These are phyloP conservation scores for Coniochaeta pulveracea DNA, from an alignment of 2,329 filamentous ascomycete genomes.

Conservation along the genomic window DNA sequence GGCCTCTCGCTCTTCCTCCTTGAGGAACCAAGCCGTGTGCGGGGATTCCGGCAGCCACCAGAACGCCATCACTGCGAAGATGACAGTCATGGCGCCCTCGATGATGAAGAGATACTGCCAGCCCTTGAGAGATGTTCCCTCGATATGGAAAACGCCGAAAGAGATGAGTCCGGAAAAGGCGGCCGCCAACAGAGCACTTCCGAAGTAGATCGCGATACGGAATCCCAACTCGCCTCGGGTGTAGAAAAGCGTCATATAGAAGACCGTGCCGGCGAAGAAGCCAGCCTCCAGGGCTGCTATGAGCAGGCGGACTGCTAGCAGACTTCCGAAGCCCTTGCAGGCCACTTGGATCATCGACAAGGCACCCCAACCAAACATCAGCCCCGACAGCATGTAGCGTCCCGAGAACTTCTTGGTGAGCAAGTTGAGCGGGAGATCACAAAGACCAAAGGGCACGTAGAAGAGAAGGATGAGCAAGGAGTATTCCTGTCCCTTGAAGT, in stretches of 20 bases:
- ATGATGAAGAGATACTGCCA: constrained; percentile 58
- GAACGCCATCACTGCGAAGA: constrained; percentile 41
- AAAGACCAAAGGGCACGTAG: constrained; percentile 31
- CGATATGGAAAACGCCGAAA: constrained; percentile 50
- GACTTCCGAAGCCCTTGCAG: constrained; percentile 19
- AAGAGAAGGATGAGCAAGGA: constrained; percentile 33
- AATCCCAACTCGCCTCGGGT: constrained; percentile 52
- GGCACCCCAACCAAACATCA: too few relatives aligned
- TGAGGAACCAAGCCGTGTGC: constrained; percentile 40
- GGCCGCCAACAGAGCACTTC: constrained; percentile 54
- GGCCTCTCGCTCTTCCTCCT: constrained; percentile 43
- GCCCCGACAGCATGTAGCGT: too few relatives aligned
- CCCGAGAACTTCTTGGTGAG: too few relatives aligned
- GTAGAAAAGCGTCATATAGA: constrained; percentile 34
- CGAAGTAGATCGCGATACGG: constrained; percentile 60
- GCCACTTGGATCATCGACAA: too few relatives aligned
- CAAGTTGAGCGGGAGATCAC: too few relatives aligned
- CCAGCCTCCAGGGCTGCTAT: constrained; percentile 32
- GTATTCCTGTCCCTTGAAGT: too few relatives aligned
- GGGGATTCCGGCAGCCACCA: constrained; percentile 42
- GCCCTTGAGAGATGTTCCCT: constrained; percentile 39
- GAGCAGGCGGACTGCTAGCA: constrained; percentile 26
- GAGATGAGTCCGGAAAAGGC: constrained; percentile 54
- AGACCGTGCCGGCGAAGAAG: constrained; percentile 27
- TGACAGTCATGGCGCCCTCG: constrained; percentile 49